Evolutionary conservation across 352 stramenopile species (phyloP).

Genomic region (Phytopythium aichiense): DNA sequence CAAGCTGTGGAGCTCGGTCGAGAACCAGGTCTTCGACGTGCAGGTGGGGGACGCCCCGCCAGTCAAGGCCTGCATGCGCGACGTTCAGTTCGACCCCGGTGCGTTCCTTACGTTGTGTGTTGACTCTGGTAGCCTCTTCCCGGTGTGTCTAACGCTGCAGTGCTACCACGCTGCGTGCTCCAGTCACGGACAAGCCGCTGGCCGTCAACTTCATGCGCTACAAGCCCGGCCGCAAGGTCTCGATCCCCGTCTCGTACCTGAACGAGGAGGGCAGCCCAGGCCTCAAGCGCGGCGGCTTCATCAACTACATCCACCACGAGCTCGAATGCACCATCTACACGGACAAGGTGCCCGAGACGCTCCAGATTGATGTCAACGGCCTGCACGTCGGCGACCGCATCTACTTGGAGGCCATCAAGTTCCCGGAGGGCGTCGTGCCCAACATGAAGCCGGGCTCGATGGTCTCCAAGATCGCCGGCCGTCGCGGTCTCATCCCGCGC

Average conservation of each 20-base stretch:
- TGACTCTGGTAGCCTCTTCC: no score
- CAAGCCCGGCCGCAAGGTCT: conserved; percentile 86
- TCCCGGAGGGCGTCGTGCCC: conserved; percentile 74
- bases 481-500: conserved; percentile 79
- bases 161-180: background rate
- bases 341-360: conserved; percentile 65
- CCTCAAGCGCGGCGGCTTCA: conserved; percentile 94
- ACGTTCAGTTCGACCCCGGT: conserved; percentile 81
- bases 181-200: conserved; percentile 74
- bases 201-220: conserved; percentile 93
- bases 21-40: conserved; percentile 87
- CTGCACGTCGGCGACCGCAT: conserved; percentile 85
- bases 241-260: conserved; percentile 90
- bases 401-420: conserved; percentile 66
- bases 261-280: conserved; percentile 93
- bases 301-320: conserved; percentile 88
- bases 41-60: conserved; percentile 54
- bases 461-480: conserved; percentile 83
- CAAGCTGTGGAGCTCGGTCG: conserved; percentile 83
- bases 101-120: conserved; percentile 4
- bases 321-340: conserved; percentile 79
- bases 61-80: conserved; percentile 84
- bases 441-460: conserved; percentile 57
- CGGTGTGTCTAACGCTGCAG: background rate
- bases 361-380: conserved; percentile 84